Evolutionary conservation across 2,329 filamentous ascomycete species (phyloP).

Genomic region (Cytospora chrysosperma): DNA sequence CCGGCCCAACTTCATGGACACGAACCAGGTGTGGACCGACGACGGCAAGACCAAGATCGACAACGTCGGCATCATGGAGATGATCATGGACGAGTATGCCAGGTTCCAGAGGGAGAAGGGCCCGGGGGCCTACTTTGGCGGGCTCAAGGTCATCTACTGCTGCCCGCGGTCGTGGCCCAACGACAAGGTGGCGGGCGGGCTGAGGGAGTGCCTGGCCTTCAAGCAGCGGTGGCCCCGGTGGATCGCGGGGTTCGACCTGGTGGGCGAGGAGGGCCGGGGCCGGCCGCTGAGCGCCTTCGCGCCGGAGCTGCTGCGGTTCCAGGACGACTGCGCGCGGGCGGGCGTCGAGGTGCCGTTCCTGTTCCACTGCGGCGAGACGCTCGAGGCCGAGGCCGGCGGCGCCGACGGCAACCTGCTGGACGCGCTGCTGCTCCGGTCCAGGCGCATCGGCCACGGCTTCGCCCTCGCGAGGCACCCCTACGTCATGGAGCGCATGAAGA

Average conservation of each 20-base stretch:
- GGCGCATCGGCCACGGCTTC: slow-evolving; percentile 73
- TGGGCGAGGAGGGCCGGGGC: slow-evolving; percentile 57
- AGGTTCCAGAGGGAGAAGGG: slow-evolving; percentile 37
- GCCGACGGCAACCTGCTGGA: slow-evolving; percentile 69
- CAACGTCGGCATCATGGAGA: slow-evolving; percentile 51
- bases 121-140: slow-evolving; percentile 44
- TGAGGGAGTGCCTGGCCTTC: slow-evolving; percentile 54
- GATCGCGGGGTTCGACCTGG: slow-evolving; percentile 59
- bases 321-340: slow-evolving; percentile 42
- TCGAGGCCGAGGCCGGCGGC: slow-evolving; percentile 63
- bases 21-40: slow-evolving; percentile 50
- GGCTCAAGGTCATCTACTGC: slow-evolving; percentile 61
- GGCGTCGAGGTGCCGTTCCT: slow-evolving; percentile 34
- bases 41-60: slow-evolving; percentile 45
- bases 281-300: slow-evolving; percentile 51
- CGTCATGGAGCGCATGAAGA: slow-evolving; percentile 65
- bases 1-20: slow-evolving; percentile 57
- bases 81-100: slow-evolving; percentile 49
- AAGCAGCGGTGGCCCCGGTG: slow-evolving; percentile 50
- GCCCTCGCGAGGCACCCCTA: slow-evolving; percentile 65
- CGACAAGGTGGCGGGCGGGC: slow-evolving; percentile 43
- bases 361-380: slow-evolving; percentile 60
- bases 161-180: slow-evolving; percentile 55
- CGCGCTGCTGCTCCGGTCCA: slow-evolving; percentile 62
- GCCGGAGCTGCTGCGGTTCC: slow-evolving; percentile 49